Conservation (phyloP, 2,329 filamentous ascomycete genomes). For the Cordyceps cateniannulata region DNA sequence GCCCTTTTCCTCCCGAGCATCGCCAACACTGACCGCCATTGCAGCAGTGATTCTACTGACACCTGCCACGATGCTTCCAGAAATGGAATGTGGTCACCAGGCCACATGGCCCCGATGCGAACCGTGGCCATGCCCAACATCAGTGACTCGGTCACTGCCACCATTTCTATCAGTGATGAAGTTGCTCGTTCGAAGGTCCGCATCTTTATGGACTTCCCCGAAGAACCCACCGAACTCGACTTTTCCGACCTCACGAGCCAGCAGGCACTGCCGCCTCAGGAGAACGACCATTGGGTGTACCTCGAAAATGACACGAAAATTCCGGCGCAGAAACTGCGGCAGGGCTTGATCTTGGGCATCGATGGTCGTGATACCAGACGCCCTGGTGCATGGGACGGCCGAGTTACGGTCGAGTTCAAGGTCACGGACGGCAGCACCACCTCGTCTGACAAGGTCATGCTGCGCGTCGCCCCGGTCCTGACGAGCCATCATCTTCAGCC, state of each 20-base stretch:
- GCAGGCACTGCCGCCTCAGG: not conserved
- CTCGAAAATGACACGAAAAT: not conserved
- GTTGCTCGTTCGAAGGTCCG: not conserved
- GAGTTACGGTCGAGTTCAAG: not conserved
- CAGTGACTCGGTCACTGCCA: not conserved
- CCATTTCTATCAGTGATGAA: not conserved
- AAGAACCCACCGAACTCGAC: not conserved
- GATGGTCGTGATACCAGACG: not conserved
- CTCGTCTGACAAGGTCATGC: not conserved
- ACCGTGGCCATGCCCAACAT: not conserved
- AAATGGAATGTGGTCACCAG: not conserved
- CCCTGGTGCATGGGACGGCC: not conserved
- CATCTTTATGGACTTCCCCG: not conserved
- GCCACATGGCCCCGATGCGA: not conserved
- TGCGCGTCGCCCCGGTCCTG: not conserved
- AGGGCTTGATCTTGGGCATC: not conserved
- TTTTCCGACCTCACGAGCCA: not conserved
- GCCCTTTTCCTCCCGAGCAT: not conserved
- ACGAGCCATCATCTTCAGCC: not conserved
- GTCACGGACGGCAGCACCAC: not conserved
- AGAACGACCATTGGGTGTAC: not conserved
- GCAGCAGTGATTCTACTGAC: not conserved
- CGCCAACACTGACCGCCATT: not conserved
- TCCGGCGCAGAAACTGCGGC: constrained; percentile 14
- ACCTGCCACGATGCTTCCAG: not conserved